Evolutionary conservation across 2,329 filamentous ascomycete genomes (phyloP).

Genomic region (Fusarium luffae): DNA sequence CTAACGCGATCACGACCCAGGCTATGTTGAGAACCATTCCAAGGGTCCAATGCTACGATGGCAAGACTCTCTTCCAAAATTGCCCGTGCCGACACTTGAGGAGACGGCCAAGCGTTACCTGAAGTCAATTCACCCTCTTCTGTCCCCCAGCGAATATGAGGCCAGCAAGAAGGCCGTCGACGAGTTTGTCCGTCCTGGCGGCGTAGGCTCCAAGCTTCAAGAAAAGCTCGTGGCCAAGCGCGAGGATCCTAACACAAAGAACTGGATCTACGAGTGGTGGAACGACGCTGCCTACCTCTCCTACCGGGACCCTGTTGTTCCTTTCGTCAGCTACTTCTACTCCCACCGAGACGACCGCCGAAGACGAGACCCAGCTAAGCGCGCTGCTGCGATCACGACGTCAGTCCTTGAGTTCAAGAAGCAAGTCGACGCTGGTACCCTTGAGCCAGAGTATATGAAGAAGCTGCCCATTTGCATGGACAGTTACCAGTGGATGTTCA

Average conservation of each 20-base stretch:
- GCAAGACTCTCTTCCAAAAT: slow-evolving; percentile 83
- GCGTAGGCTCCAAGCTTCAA: slow-evolving; percentile 84
- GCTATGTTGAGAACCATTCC: slow-evolving; percentile 81
- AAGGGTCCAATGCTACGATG: slow-evolving; percentile 86
- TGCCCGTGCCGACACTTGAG: slow-evolving; percentile 84
- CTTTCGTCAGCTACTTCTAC: slow-evolving; percentile 99
- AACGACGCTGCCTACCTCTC: slow-evolving; percentile 91
- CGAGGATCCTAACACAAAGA: slow-evolving; percentile 83
- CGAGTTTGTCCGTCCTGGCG: slow-evolving; percentile 89
- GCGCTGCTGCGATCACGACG: slow-evolving; percentile 89
- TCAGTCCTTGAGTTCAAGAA: slow-evolving; percentile 93
- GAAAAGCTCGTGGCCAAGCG: slow-evolving; percentile 84
- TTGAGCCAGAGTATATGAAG: slow-evolving; percentile 99
- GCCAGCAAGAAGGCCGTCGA: slow-evolving; percentile 84
- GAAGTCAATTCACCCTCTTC: slow-evolving; percentile 80
- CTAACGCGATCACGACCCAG: slow-evolving; percentile 55
- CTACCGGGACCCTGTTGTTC: slow-evolving; percentile 95
- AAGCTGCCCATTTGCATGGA: slow-evolving; percentile 98
- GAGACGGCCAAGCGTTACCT: slow-evolving; percentile 85
- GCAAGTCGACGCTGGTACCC: slow-evolving; percentile 81
- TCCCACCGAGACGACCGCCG: slow-evolving; percentile 94
- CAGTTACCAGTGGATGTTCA: slow-evolving; percentile 99
- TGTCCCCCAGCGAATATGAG: slow-evolving; percentile 75
- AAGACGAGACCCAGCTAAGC: slow-evolving; percentile 88
- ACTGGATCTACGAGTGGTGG: slow-evolving; percentile 99